These are phyloP conservation scores for Murraya koenigii DNA, from an alignment of 345 rosid species.

Conservation along the genomic window DNA sequence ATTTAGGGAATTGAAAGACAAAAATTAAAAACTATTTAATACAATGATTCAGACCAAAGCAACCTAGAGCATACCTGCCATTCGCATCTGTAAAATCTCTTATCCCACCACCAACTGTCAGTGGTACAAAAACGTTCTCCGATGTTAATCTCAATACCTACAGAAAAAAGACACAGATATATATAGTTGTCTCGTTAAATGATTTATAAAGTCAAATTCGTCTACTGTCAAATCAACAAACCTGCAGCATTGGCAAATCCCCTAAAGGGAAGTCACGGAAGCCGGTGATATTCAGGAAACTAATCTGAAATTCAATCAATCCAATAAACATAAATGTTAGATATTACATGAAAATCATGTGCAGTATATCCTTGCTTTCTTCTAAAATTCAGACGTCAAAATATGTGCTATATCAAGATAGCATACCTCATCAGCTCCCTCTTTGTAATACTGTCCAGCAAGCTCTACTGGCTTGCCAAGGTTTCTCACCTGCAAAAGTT, in stretches of 20 bases:
- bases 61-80: slow-evolving; percentile 60
- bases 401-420: slow-evolving; percentile 2
- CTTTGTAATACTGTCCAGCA: slow-evolving; percentile 82
- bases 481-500: slow-evolving; percentile 73
- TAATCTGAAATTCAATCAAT: slow-evolving; percentile 54
- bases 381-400: not conserved
- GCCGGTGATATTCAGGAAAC: slow-evolving; percentile 89
- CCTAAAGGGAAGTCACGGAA: slow-evolving; percentile 95
- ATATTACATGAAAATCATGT: slow-evolving; percentile 5
- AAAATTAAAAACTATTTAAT: not conserved
- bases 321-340: slow-evolving; percentile 8
- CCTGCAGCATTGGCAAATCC: slow-evolving; percentile 97
- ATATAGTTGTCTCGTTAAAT: not conserved
- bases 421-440: slow-evolving; percentile 95
- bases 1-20: not conserved
- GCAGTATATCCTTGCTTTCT: slow-evolving; percentile 3
- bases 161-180: slow-evolving; percentile 1
- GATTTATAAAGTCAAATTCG: not conserved
- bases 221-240: slow-evolving; percentile 23
- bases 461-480: slow-evolving; percentile 98
- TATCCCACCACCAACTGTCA: slow-evolving; percentile 98
- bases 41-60: not conserved
- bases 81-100: slow-evolving; percentile 93
- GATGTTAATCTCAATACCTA: slow-evolving; percentile 90
- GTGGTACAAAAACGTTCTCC: slow-evolving; percentile 94